These are phyloP conservation scores for Medicago arabica DNA, from an alignment of 306 rosid species.

Conservation along the genomic window DNA sequence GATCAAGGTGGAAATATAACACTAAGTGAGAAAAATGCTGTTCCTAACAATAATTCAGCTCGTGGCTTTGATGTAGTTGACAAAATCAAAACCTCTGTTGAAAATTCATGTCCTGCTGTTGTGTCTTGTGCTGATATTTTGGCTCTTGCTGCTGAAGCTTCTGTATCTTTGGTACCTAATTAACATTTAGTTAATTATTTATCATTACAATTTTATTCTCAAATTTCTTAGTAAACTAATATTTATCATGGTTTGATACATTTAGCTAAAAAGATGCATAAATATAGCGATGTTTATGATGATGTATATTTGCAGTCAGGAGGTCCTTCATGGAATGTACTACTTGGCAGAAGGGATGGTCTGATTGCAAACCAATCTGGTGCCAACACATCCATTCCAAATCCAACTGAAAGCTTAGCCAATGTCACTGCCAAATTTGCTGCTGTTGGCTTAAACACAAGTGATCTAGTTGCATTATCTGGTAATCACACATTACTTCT, in stretches of 20 bases:
- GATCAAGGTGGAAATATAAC: slow-evolving; percentile 62
- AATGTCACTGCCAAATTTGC: slow-evolving; percentile 66
- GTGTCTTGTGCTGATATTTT: slow-evolving; percentile 90
- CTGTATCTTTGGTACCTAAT: slow-evolving; percentile 59
- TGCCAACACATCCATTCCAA: slow-evolving; percentile 64
- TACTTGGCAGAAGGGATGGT: slow-evolving; percentile 74
- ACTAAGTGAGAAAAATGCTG: slow-evolving; percentile 70
- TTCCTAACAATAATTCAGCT: slow-evolving; percentile 56
- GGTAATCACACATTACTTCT: slow-evolving; percentile 47
- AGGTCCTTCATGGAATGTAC: slow-evolving; percentile 75
- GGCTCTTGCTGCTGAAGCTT: slow-evolving; percentile 69
- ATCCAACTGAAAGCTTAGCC: slow-evolving; percentile 60
- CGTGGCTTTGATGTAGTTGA: slow-evolving; percentile 73
- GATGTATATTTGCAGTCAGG: slow-evolving; percentile 53
- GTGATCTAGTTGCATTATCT: slow-evolving; percentile 72
- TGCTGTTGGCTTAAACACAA: slow-evolving; percentile 64
- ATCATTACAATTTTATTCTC: too few species aligned
- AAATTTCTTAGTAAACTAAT: too few species aligned
- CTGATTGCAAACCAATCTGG: slow-evolving; percentile 68
- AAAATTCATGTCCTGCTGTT: slow-evolving; percentile 64
- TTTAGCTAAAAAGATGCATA: too few species aligned
- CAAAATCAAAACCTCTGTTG: slow-evolving; percentile 68
- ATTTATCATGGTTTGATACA: too few species aligned
- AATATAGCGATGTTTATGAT: too few species aligned
- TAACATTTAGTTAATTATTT: too few species aligned